Conservation (phyloP, 2,329 filamentous ascomycete genomes). For the Cytospora piceae region DNA sequence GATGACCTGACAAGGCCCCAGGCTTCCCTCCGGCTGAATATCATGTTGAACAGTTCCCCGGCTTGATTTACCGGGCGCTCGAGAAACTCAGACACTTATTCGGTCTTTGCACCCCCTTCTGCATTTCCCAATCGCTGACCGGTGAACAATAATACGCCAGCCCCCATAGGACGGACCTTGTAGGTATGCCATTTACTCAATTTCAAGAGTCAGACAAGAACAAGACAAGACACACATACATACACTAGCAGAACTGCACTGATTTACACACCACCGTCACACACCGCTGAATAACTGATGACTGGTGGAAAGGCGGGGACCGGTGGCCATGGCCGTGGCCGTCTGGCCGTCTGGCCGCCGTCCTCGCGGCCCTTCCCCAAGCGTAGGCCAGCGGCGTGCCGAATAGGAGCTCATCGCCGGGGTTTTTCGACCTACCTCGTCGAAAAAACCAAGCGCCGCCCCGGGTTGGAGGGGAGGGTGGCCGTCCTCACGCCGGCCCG, state of each 20-base stretch:
- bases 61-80: neutral
- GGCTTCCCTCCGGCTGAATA: too few relatives aligned
- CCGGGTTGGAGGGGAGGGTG: neutral
- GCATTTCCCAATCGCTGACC: neutral
- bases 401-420: constrained; percentile 27
- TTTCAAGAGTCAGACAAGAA: neutral
- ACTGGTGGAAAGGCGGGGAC: neutral
- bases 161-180: neutral
- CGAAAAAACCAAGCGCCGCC: neutral
- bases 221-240: neutral
- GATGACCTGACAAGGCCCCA: too few relatives aligned
- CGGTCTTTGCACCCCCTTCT: too few relatives aligned
- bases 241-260: neutral
- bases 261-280: too few relatives aligned
- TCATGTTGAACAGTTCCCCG: too few relatives aligned
- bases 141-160: neutral
- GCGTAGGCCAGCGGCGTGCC: constrained; percentile 20
- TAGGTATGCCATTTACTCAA: neutral
- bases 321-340: neutral
- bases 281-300: neutral
- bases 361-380: constrained; percentile 20
- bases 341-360: constrained; percentile 22
- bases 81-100: too few relatives aligned
- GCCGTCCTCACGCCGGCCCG: constrained; percentile 6
- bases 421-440: neutral